A percentile compares a stretch with the other conserved stretches of the same genome.
Evolutionary conservation across 108 stramenopile species (phyloP).

Genomic region (Craspedostauros australis): DNA sequence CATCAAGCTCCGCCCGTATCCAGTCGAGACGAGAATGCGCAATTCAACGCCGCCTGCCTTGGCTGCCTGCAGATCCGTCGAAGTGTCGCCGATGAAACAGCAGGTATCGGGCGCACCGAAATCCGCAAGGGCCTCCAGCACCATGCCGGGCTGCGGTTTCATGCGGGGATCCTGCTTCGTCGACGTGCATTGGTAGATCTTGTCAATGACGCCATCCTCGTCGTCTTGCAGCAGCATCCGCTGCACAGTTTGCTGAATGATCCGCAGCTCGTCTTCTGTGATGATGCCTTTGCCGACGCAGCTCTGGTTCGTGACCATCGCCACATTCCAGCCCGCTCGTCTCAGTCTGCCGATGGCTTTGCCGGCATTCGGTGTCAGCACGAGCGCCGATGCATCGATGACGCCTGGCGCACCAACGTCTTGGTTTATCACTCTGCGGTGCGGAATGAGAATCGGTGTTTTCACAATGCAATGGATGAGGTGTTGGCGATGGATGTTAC

Average conservation of each 20-base stretch:
- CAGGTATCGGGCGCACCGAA: not conserved
- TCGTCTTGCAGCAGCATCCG: slow-evolving; percentile 14
- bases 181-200: slow-evolving; percentile 29
- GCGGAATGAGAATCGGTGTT: too few relatives aligned
- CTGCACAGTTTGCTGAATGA: slow-evolving; percentile 18
- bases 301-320: slow-evolving; percentile 33
- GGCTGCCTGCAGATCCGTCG: slow-evolving; percentile 37
- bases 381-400: slow-evolving; percentile 5
- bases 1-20: slow-evolving; percentile 21
- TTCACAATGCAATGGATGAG: too few relatives aligned
- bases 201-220: slow-evolving; percentile 15
- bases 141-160: slow-evolving; percentile 44
- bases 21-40: slow-evolving; percentile 21
- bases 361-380: slow-evolving; percentile 15
- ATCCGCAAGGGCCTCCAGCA: slow-evolving; percentile 20
- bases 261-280: slow-evolving; percentile 3
- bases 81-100: slow-evolving; percentile 26
- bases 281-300: slow-evolving; percentile 41
- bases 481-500: too few relatives aligned
- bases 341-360: slow-evolving; percentile 23
- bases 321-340: slow-evolving; percentile 16
- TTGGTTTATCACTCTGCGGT: slow-evolving; percentile 39
- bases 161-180: slow-evolving; percentile 9
- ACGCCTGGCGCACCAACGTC: slow-evolving; percentile 42
- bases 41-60: slow-evolving; percentile 4